Conservation (phyloP, 108 stramenopile genomes). For the Poteriospumella lacustris region DNA sequence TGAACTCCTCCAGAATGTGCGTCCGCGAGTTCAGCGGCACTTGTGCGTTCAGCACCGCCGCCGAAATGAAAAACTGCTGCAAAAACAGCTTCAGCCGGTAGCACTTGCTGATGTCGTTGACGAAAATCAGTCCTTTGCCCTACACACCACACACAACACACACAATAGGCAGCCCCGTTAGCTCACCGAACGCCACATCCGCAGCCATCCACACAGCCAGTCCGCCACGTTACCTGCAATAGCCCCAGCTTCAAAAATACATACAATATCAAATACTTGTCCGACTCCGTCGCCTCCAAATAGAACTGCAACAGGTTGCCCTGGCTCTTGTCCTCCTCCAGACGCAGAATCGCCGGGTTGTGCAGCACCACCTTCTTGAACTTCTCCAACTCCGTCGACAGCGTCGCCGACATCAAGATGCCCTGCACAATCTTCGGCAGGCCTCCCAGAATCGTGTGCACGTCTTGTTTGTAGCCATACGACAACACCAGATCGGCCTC, state of each 20-base stretch:
- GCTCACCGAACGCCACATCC: no score
- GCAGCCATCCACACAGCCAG: no score
- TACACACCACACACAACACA: neutral
- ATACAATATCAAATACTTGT: constrained; percentile 83
- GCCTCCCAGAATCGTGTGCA: constrained; percentile 70
- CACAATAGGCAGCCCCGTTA: neutral
- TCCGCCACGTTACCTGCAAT: constrained; percentile 42
- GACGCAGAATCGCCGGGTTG: constrained; percentile 82
- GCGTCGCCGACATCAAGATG: constrained; percentile 94
- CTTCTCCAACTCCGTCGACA: constrained; percentile 74
- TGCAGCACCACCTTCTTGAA: constrained; percentile 86
- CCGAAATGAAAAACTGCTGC: constrained; percentile 90
- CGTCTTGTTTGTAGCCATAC: constrained; percentile 80
- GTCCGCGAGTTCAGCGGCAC: constrained; percentile 82
- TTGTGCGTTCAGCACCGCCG: constrained; percentile 91
- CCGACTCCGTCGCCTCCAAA: constrained; percentile 63
- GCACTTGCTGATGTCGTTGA: constrained; percentile 80
- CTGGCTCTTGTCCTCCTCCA: constrained; percentile 70
- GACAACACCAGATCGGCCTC: constrained; percentile 96
- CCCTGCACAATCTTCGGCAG: constrained; percentile 88
- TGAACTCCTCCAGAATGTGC: constrained; percentile 86
- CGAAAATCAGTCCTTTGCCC: constrained; percentile 94
- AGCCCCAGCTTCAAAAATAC: constrained; percentile 80
- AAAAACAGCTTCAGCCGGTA: constrained; percentile 92
- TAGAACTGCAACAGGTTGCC: constrained; percentile 83